Evolutionary conservation across 148 eudicot genomes (phyloP).

Genomic region (Diospyros lotus): DNA sequence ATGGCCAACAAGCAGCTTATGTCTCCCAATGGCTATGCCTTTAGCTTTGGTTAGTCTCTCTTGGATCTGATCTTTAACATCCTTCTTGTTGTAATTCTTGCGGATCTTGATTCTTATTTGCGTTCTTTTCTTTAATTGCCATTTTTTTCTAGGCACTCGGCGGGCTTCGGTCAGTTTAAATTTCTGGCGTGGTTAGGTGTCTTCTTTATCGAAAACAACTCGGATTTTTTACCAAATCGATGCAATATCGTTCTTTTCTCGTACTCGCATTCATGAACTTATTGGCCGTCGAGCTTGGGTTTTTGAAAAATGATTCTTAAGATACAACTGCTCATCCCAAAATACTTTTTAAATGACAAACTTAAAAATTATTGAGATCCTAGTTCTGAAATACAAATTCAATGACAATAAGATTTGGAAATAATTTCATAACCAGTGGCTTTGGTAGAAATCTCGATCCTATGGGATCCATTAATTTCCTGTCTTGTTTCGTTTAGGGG

Average conservation of each 20-base stretch:
- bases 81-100: background rate
- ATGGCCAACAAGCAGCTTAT: conserved; percentile 84
- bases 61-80: conserved; percentile 12
- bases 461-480: background rate
- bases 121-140: background rate
- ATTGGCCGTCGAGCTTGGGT: no score
- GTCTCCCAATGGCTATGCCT: conserved; percentile 56
- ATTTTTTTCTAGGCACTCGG: background rate
- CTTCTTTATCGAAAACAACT: background rate
- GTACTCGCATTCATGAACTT: no score
- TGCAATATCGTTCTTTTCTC: no score
- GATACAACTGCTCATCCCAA: no score
- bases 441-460: background rate
- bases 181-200: background rate
- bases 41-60: conserved; percentile 44
- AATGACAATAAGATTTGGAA: no score
- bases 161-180: background rate
- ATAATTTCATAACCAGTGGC: no score
- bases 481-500: background rate
- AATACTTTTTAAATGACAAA: no score
- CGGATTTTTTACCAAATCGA: no score
- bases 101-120: background rate
- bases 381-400: no score
- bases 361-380: no score
- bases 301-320: no score